phyloP scores from a whole-genome alignment of 306 rosid genomes.

The Begonia loranthoides region DNA sequence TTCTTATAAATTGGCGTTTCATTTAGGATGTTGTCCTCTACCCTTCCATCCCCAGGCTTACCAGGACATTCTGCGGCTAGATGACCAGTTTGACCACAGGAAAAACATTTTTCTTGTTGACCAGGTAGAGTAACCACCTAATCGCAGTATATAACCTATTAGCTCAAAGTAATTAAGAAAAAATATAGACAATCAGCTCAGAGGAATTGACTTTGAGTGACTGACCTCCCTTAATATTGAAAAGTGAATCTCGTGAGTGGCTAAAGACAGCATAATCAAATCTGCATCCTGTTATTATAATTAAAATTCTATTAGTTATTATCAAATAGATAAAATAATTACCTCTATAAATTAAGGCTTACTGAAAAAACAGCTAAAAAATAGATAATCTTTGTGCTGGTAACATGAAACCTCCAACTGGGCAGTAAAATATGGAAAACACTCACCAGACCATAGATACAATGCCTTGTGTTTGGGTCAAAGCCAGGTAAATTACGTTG shows the following conservation, averaged over 20 bases:
- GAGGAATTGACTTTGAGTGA: no score
- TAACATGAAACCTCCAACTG: no score
- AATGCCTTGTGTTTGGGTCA: constrained; percentile 69
- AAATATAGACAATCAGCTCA: constrained; percentile 10
- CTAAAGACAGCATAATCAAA: constrained; percentile 90
- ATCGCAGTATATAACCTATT: background rate
- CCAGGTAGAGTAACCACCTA: constrained; percentile 88
- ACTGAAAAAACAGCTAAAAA: no score
- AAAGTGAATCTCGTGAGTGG: constrained; percentile 95
- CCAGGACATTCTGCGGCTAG: constrained; percentile 80
- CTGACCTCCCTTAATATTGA: constrained; percentile 90
- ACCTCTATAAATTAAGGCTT: background rate
- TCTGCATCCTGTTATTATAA: constrained; percentile 75
- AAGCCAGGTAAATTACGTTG: constrained; percentile 65
- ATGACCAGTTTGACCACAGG: constrained; percentile 96
- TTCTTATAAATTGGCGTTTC: constrained; percentile 80
- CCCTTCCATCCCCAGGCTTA: constrained; percentile 58
- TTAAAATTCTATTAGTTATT: background rate
- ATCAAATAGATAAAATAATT: background rate
- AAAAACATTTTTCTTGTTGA: constrained; percentile 84
- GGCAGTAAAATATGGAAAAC: constrained; percentile 5
- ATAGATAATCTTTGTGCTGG: no score
- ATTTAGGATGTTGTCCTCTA: constrained; percentile 50
- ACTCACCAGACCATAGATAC: constrained; percentile 81
- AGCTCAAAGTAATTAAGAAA: background rate